Evolutionary conservation across 805 yeast genomes (phyloP), one percentile per base, ranked within the genome.

Genomic region (Isabelozyma gotoi): DNA sequence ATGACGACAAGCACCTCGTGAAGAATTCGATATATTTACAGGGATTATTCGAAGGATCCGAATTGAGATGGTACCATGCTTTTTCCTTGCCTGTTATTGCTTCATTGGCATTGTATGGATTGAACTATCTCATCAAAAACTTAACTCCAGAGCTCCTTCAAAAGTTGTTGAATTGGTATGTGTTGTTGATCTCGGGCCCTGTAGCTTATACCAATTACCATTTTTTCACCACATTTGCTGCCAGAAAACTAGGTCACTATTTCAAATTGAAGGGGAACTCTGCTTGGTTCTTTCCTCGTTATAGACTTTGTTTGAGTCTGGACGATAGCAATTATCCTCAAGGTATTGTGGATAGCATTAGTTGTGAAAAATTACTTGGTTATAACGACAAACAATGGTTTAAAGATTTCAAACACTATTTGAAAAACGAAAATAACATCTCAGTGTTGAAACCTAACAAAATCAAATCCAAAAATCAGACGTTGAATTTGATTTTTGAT

Each of bases 71-170:
- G 39, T 65, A 57, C 37, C 29, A 24, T 7, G 82, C 76, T 0
- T 33, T 69, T 4, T 14, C 60, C 3, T 51, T 78, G 55, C 85
- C 85, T 0, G 43, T 80, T 4, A 11, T 70, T 5, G 76, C 78
- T 4, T 74, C 75, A 6, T 40, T 49, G 15, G 53, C 51, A n/a
- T 58, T 81, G 33, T 45, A 62, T 21, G 65, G 67, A 0, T 42
- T 78, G 32, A 71, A 76, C 51, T 66, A 62, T 42, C 55, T 57
- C 4, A 39, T 75, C 38, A 64, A 65, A 42, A 55, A 59, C 32
- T 49, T 67, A 38, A 63, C 67, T 43, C 48, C 48, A 7, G 46
- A 16, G 19, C 18, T 18, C n/a, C 2, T 80, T 8, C 53, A 62
- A 39, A 47, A 50, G 32, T 52, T 58, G 18, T 45, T 80, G 40